A percentile compares a stretch with the other conserved stretches of the same genome.
Evolutionary conservation across 495 filamentous ascomycete genomes (phyloP).

Genomic region (Beverwykella pulmonaria): DNA sequence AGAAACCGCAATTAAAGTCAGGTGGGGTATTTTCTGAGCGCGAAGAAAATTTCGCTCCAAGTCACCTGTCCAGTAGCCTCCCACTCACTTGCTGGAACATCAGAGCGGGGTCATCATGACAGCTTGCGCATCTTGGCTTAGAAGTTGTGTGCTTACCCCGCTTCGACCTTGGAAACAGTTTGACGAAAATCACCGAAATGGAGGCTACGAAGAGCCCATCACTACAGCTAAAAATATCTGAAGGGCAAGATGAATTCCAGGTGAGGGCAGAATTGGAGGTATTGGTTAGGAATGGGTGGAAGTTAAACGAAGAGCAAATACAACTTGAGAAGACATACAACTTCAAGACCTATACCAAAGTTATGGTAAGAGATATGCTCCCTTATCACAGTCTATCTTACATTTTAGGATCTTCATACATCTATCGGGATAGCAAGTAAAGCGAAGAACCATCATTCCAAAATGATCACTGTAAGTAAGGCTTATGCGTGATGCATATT

Average conservation of each 20-base stretch:
- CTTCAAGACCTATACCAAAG: slow-evolving; percentile 2
- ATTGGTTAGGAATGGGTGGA: neutral
- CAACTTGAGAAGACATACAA: slow-evolving; percentile 1
- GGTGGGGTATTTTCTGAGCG: too few species aligned
- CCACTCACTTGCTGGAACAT: too few species aligned
- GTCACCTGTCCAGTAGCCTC: too few species aligned
- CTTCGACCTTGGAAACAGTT: too few species aligned
- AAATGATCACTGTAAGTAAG: neutral
- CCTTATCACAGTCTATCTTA: neutral
- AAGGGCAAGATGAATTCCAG: neutral
- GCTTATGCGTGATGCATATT: too few species aligned
- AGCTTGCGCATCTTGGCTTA: too few species aligned
- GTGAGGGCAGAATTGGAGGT: neutral
- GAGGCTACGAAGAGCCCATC: too few species aligned
- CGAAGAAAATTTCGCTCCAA: too few species aligned
- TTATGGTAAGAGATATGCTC: neutral
- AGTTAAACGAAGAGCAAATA: slow-evolving; percentile 5
- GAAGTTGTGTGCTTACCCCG: too few species aligned
- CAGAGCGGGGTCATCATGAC: too few species aligned
- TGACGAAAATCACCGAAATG: too few species aligned
- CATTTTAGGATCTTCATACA: slow-evolving; percentile 5
- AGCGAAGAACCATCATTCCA: slow-evolving; percentile 1
- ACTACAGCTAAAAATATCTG: neutral
- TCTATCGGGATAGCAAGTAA: neutral
- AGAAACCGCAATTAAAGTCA: too few species aligned